Evolutionary conservation across 768 basidiomycete species (phyloP).

Genomic region (Mycena metata): DNA sequence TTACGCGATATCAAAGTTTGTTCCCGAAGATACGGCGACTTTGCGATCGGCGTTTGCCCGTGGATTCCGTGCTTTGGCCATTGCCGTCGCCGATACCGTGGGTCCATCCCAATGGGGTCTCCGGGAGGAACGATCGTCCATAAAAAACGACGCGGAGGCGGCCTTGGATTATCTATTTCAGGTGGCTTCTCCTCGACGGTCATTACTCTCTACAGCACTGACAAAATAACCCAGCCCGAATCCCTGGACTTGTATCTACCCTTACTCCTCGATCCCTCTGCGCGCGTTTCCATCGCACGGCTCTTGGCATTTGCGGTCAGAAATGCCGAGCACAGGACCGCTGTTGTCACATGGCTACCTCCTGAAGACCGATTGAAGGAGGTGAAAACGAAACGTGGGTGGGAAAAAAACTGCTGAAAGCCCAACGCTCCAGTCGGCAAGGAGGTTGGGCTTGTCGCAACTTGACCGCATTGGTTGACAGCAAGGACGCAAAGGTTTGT

Average conservation of each 20-base stretch:
- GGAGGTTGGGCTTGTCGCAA: constrained; percentile 74
- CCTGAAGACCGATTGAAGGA: constrained; percentile 67
- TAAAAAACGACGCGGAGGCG: constrained; percentile 65
- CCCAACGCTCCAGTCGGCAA: constrained; percentile 53
- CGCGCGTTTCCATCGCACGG: constrained; percentile 67
- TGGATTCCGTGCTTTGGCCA: constrained; percentile 70
- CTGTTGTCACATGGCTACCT: constrained; percentile 75
- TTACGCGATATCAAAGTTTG: constrained; percentile 68
- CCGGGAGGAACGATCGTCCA: constrained; percentile 54
- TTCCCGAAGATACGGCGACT: constrained; percentile 50
- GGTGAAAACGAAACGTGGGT: constrained; percentile 73
- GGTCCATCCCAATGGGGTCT: constrained; percentile 82
- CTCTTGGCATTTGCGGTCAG: constrained; percentile 69
- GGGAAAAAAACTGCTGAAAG: constrained; percentile 74
- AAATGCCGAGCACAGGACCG: constrained; percentile 60
- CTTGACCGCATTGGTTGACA: constrained; percentile 62
- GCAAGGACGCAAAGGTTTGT: constrained; percentile 68
- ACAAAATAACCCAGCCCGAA: constrained; percentile 56
- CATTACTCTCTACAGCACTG: too few species aligned
- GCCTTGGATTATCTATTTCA: constrained; percentile 74
- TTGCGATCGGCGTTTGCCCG: constrained; percentile 73
- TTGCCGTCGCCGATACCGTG: constrained; percentile 73
- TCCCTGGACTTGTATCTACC: constrained; percentile 79
- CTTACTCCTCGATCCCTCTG: constrained; percentile 61
- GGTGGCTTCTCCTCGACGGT: constrained; percentile 47